Conservation (phyloP, 169 alveolate genomes). For the Plasmodium fragile region DNA sequence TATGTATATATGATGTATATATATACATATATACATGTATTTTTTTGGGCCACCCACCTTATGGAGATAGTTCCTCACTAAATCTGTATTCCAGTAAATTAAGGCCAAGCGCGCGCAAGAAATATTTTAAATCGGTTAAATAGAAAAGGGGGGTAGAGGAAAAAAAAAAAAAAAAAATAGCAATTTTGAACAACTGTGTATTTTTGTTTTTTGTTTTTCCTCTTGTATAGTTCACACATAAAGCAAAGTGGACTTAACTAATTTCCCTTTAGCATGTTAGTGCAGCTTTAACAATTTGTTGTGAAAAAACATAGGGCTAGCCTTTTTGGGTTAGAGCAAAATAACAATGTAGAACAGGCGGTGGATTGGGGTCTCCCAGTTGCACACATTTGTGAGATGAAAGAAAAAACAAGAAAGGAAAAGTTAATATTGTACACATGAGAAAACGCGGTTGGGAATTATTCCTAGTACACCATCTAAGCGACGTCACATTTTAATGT, state of each 20-base stretch:
- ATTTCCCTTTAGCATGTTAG: neutral
- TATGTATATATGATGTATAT: too few relatives aligned
- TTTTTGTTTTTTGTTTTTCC: conserved; percentile 15
- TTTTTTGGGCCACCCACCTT: neutral
- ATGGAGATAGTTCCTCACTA: neutral
- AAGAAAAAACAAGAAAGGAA: conserved; percentile 3
- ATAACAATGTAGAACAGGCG: neutral
- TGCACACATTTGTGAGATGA: neutral
- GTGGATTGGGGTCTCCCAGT: neutral
- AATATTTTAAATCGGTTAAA: neutral
- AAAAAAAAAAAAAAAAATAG: conserved; percentile 24
- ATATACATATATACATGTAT: neutral
- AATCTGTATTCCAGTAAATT: neutral
- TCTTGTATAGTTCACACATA: neutral
- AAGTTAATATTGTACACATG: neutral
- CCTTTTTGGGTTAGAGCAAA: neutral
- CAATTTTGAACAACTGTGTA: conserved; percentile 27
- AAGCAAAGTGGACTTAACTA: neutral
- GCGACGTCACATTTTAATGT: neutral
- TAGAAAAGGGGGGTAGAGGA: neutral
- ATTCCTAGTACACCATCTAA: neutral
- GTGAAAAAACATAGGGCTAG: neutral
- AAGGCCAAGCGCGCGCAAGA: neutral
- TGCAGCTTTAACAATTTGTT: neutral
- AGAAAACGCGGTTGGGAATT: neutral